These are phyloP conservation scores for Triticum aestivum DNA, from an alignment of 176 grass and related monocot genomes.

Conservation along the genomic window DNA sequence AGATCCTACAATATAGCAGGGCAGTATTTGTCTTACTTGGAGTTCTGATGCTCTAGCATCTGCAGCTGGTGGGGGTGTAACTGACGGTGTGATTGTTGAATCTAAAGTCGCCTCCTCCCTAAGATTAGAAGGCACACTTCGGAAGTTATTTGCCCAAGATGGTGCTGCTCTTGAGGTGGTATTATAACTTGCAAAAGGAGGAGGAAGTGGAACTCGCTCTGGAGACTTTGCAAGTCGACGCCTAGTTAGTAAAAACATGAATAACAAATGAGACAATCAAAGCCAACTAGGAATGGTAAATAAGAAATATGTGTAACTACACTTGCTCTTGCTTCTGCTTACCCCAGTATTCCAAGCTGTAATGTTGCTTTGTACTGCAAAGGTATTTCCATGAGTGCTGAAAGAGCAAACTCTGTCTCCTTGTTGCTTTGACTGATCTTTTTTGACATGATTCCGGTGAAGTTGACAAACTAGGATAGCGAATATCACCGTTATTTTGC, in stretches of 20 bases:
- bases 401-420: conserved; percentile 83
- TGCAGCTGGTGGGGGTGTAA: conserved; percentile 39
- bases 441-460: conserved; percentile 80
- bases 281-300: conserved; percentile 6
- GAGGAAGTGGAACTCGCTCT: conserved; percentile 76
- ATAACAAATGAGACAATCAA: conserved; percentile 18
- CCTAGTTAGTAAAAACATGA: conserved; percentile 45
- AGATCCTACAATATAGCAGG: not conserved
- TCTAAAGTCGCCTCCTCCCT: conserved; percentile 33
- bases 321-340: conserved; percentile 38
- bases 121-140: conserved; percentile 38
- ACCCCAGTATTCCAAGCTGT: conserved; percentile 82
- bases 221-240: conserved; percentile 45
- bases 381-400: conserved; percentile 86
- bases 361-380: conserved; percentile 79
- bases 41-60: conserved; percentile 37
- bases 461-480: conserved; percentile 77
- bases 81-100: conserved; percentile 37
- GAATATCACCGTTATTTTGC: conserved; percentile 7
- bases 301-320: conserved; percentile 20
- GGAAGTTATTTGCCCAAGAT: conserved; percentile 39
- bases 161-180: conserved; percentile 29
- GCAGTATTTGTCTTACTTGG: conserved; percentile 38
- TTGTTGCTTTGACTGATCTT: conserved; percentile 58
- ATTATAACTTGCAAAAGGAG: conserved; percentile 54